A percentile compares a stretch with the other conserved stretches of the same genome.
phyloP scores from a whole-genome alignment of 805 yeast genomes.

The Metschnikowia shivogae region DNA sequence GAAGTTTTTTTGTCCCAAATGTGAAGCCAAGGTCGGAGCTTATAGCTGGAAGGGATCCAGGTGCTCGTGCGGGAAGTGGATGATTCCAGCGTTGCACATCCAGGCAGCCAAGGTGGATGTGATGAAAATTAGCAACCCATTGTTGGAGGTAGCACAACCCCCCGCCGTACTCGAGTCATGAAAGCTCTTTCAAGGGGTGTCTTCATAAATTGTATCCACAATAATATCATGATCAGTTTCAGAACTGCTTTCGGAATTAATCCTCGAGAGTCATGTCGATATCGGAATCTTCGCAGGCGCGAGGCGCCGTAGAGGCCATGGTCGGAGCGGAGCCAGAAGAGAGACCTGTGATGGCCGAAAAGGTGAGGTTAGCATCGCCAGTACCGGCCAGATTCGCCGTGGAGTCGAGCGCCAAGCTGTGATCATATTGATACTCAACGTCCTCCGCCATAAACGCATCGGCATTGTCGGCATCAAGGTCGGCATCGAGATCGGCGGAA shows the following conservation, averaged over 20 bases:
- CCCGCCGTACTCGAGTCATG: too few relatives aligned
- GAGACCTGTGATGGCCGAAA: constrained; percentile 6
- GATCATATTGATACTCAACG: constrained; percentile 43
- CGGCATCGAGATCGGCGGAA: constrained; percentile 18
- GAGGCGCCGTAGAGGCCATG: constrained; percentile 17
- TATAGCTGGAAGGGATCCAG: constrained; percentile 93
- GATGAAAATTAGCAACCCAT: constrained; percentile 22
- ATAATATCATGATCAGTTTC: constrained; percentile 11
- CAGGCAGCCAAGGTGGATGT: constrained; percentile 80
- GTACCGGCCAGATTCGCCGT: constrained; percentile 7
- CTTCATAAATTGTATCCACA: not conserved
- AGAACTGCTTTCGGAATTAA: constrained; percentile 13
- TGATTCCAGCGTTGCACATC: constrained; percentile 84
- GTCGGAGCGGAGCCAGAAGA: constrained; percentile 5
- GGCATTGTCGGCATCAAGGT: constrained; percentile 31
- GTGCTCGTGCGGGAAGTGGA: constrained; percentile 95
- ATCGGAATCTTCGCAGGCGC: constrained; percentile 30
- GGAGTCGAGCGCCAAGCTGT: constrained; percentile 17
- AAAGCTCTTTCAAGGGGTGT: not conserved
- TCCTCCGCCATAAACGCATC: constrained; percentile 48
- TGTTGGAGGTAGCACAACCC: not conserved
- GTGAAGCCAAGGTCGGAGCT: constrained; percentile 81
- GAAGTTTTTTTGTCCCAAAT: constrained; percentile 77
- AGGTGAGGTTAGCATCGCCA: constrained; percentile 8
- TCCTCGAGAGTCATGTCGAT: constrained; percentile 45